Base-by-base conservation (phyloP, 1,284 basidiomycete species). In the Ceratobasidium sp. region DNA sequence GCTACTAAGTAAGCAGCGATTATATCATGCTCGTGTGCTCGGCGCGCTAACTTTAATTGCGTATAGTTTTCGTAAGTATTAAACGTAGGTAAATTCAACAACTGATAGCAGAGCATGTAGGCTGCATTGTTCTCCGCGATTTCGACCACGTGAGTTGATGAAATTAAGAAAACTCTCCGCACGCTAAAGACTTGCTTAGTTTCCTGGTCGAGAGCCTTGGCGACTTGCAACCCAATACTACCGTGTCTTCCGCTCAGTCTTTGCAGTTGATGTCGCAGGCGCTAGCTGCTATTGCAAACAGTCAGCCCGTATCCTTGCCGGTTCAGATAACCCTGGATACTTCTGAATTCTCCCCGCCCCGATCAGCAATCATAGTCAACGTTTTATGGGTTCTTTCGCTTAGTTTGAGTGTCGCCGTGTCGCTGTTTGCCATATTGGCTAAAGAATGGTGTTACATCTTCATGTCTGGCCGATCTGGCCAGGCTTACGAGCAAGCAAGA, bases 51-150 rank as follows among this genome's bases (percentile, higher is more conserved):
- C 5, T 13, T n/a, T n/a, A 10, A 33, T 7, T 63, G 26, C 10
- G 9, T 20, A 10, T 51, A 67, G 64, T 67, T 28, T 67, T 67
- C 15, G 64, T 67, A 9, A 49, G 64, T 49, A 1, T n/a, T 51
- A 4, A 20, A 26, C 13, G 15, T 39, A 33, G 20, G 4, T 12
- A 26, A n/a, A n/a, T n/a, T n/a, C n/a, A n/a, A n/a, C n/a, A n/a
- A n/a, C n/a, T n/a, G n/a, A n/a, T n/a, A n/a, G n/a, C n/a, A n/a
- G n/a, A n/a, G n/a, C n/a, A n/a, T 49, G 20, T 18, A 70, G 68
- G 68, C 68, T 9, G 53, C 68, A 39, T 9, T 70, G 1, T 70
- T 70, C 53, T 70, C 68, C 0, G 68, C 68, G 2, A 70, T 70
- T 7, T 70, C 68, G 1, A 70, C 68, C 4, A 53, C 68, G 68